phyloP scores from a whole-genome alignment of 176 grass and related monocot species.

The Aegilops tauschii region DNA sequence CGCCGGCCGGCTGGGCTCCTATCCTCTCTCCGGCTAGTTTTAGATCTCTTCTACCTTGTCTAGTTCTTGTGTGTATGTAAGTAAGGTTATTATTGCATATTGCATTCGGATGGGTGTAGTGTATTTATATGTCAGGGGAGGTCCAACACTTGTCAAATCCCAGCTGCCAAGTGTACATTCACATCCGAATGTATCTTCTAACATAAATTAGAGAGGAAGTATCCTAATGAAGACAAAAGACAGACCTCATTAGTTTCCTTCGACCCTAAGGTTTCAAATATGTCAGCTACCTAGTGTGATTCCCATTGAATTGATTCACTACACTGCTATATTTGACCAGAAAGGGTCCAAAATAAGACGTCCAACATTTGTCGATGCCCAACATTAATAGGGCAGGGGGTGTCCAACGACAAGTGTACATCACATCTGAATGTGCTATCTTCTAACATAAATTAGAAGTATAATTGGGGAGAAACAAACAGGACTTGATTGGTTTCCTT shows the following conservation, averaged over 20 bases:
- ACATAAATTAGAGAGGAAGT: background rate
- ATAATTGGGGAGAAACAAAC: background rate
- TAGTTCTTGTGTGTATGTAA: background rate
- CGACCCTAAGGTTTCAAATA: background rate
- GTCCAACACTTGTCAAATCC: background rate
- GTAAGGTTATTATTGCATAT: background rate
- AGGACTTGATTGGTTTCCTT: constrained; percentile 13
- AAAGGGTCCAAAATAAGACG: background rate
- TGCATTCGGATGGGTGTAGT: background rate
- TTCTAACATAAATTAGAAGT: background rate
- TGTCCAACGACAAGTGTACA: too few species aligned
- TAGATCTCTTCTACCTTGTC: background rate
- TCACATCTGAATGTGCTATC: background rate
- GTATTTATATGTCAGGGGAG: background rate
- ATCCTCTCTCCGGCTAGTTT: background rate
- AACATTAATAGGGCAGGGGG: too few species aligned
- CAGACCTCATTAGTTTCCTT: constrained; percentile 5
- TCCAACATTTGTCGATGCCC: too few species aligned
- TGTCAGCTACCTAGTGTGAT: background rate
- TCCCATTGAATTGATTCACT: background rate
- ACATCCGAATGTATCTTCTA: background rate
- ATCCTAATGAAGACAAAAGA: background rate
- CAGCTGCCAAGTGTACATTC: background rate
- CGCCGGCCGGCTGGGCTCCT: background rate
- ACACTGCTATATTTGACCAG: background rate